Base-by-base conservation (phyloP, 345 rosid genomes). In the Combretum micranthum region DNA sequence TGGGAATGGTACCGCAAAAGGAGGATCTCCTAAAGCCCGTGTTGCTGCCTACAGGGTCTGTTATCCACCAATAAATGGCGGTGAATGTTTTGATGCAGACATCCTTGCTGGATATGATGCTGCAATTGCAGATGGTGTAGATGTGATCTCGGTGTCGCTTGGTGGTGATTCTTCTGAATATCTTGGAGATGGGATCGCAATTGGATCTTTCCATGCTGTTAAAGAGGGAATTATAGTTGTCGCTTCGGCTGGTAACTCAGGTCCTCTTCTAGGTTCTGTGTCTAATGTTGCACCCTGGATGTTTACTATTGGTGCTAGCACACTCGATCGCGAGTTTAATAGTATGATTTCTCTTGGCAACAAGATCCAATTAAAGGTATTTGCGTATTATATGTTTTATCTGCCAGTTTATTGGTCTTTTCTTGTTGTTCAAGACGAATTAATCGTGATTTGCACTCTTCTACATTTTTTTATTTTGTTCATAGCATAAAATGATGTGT, bases 221-320 rank as follows among this genome's bases (percentile, higher is more conserved):
- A 15, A 3, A 58, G 51, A 19, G 0, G 72, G 72, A 15, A 50
- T 68, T 47, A 50, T 20, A 6, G 72, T 68, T 15, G 63, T 68
- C 11, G 44, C 61, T 17, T 80, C 85, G 0, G 85, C 76, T 4
- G 97, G 96, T 0, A 90, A 90, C 53, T 70, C 75, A 0, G 97
- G 95, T 15, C 97, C 97, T 13, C n/a, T 19, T n/a, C 54, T 67
- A 14, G 75, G 61, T 15, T 64, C 84, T 5, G 90, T 83, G 2
- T 55, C 76, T 6, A 90, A 87, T 57, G 63, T 77, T 8, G 74
- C 93, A 14, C 97, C 97, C 0, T 90, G 96, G 97, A 56, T 79
- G 63, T 47, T 90, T 42, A 87, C 96, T 0, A 78, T 87, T 13
- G 97, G 81, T 5, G 97, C 97, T 37, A 85, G 84, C 70, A 81